phyloP scores from a whole-genome alignment of 139 green algal species.

The Chlorella sp. region DNA sequence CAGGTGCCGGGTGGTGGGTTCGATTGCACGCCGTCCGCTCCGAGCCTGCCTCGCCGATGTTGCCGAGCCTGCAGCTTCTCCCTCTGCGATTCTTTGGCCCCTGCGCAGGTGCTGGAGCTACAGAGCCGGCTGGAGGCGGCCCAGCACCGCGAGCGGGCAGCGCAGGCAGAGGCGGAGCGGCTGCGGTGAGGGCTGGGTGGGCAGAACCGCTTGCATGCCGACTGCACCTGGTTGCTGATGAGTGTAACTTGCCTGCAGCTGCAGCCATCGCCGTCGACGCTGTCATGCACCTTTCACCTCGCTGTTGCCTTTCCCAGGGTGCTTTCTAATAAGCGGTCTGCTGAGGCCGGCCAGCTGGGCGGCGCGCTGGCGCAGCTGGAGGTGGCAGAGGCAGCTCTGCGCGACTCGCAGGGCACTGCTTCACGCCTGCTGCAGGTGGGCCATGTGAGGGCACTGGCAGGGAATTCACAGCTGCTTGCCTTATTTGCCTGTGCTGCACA shows the following conservation, averaged over 20 bases:
- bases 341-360: background rate
- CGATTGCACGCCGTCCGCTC: too few relatives aligned
- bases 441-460: background rate
- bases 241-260: background rate
- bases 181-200: background rate
- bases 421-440: conserved; percentile 23
- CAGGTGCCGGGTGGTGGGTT: too few relatives aligned
- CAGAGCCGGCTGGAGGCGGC: conserved; percentile 27
- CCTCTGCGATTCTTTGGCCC: background rate
- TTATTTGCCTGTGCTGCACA: background rate
- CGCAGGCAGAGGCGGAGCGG: conserved; percentile 15
- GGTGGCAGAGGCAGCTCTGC: conserved; percentile 33
- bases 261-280: background rate
- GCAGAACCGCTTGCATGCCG: background rate
- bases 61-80: too few relatives aligned
- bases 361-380: conserved; percentile 25
- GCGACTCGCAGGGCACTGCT: conserved; percentile 26
- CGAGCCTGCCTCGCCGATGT: too few relatives aligned
- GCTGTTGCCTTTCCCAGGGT: background rate
- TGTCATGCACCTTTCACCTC: background rate
- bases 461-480: background rate
- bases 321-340: background rate
- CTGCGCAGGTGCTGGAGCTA: conserved; percentile 24
- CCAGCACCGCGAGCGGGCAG: conserved; percentile 18
- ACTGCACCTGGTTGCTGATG: background rate